These are phyloP conservation scores for Wallacemonas sp. DNA, from an alignment of 208 protist genomes.

Conservation along the genomic window DNA sequence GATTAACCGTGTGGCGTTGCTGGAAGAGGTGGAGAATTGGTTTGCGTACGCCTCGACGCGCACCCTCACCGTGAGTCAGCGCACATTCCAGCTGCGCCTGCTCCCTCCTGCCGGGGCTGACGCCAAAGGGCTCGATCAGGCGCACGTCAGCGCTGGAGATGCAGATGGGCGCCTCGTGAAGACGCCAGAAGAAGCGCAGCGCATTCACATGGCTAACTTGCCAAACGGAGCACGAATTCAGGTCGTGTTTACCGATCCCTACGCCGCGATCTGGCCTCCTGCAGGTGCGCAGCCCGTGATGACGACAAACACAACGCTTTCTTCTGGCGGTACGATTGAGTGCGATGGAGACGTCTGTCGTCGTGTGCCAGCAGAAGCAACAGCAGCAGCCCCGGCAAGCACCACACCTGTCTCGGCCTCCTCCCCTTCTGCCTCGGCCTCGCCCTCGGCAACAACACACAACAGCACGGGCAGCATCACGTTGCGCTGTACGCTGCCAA, in stretches of 20 bases:
- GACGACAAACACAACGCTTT: not conserved
- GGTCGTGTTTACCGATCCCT: conserved; percentile 14
- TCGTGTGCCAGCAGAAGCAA: conserved; percentile 8
- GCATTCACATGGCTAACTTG: not conserved
- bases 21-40: not conserved
- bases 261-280: not conserved
- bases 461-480: conserved; percentile 27
- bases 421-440: not conserved
- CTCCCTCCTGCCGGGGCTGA: not conserved
- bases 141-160: not conserved
- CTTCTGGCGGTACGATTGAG: conserved; percentile 7
- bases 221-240: not conserved
- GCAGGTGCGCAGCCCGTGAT: not conserved
- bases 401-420: not conserved
- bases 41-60: conserved; percentile 7
- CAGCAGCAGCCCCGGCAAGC: not conserved
- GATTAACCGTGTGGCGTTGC: not conserved
- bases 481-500: conserved; percentile 62
- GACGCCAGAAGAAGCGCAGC: conserved; percentile 1
- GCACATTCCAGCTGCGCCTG: not conserved
- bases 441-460: no score
- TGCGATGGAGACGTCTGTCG: conserved; percentile 49
- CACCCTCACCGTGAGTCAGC: not conserved
- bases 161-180: not conserved
- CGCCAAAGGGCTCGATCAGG: not conserved